Percentiles rank a stretch among this genome's conserved stretches.
Evolutionary conservation across 306 rosid genomes (phyloP).

Genomic region (Begonia fuchsioides): DNA sequence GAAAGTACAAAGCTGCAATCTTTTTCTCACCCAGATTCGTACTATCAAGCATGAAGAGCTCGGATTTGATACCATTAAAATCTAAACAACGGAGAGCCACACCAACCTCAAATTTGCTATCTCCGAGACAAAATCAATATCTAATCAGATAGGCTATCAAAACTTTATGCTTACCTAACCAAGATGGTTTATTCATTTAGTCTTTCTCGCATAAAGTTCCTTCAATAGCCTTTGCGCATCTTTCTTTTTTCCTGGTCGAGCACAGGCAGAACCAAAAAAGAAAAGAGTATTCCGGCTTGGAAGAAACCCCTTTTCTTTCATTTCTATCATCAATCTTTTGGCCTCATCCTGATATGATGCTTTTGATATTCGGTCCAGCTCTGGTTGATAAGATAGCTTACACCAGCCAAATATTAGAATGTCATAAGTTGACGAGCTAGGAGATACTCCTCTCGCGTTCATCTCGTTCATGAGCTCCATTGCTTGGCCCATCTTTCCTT

Average conservation of each 20-base stretch:
- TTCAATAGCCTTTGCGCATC: conserved; percentile 56
- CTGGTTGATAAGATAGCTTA: conserved; percentile 44
- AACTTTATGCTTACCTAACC: no score
- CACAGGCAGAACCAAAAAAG: conserved; percentile 46
- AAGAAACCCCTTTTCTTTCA: conserved; percentile 54
- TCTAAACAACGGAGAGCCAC: no score
- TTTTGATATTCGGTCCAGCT: conserved; percentile 37
- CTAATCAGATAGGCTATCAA: no score
- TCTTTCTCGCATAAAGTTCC: conserved; percentile 30
- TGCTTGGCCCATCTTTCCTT: conserved; percentile 80
- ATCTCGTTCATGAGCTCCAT: conserved; percentile 81
- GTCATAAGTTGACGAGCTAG: conserved; percentile 75
- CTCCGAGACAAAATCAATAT: no score
- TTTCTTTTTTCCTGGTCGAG: conserved; percentile 49
- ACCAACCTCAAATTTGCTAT: no score
- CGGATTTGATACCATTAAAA: no score
- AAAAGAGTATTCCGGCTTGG: conserved; percentile 51
- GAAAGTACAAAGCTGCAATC: no score
- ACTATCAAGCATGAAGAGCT: no score
- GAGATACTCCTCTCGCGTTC: conserved; percentile 49
- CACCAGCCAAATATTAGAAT: conserved; percentile 77
- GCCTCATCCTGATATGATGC: conserved; percentile 53
- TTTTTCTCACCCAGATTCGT: no score
- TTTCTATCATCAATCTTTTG: conserved; percentile 48
- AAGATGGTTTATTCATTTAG: conserved; percentile 11